Evolutionary conservation across 305 asterid species (phyloP), one percentile per base, ranked within the genome.

Genomic region (Rubia peregrina): DNA sequence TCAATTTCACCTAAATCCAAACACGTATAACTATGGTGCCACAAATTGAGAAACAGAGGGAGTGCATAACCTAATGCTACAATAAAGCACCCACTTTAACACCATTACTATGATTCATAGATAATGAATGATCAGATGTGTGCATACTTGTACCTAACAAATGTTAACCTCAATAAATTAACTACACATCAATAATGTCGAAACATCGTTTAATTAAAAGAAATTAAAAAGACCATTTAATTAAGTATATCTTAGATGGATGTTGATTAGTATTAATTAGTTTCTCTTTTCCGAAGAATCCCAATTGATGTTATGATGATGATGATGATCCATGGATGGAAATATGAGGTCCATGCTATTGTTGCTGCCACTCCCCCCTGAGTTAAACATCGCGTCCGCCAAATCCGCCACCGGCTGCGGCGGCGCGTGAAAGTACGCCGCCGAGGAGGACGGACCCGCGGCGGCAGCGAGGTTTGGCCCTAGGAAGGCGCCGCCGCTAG

Each of bases 331-430:
- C 80, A 83, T 77, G 48, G 89, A 73, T 60, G 89, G 73, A 61
- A 92, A 92, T 46, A 92, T 85, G 73, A 85, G 80, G 40, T 92
- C 98, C 89, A 89, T 80, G 81, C 96, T 87, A 62, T 79, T 88
- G 64, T 77, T 84, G 72, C 89, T 88, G 76, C 87, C 86, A 71
- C 90, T 91, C 16, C 88, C 90, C 6, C 88, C 90, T 3, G 96
- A 88, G 73, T 92, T 92, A 57, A 92, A 92, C 94, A 92, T 88
- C 6, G 78, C 88, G 40, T 90, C 95, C 0, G 95, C 96, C 96
- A 92, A 79, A 59, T 88, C 90, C 41, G 85, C 85, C 83, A 91
- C 95, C 26, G 85, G 88, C 65, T 77, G 88, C 73, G 78, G 68
- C 51, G 19, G 48, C 68, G 36, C 43, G 3, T 63, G 68, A 26